phyloP scores from a whole-genome alignment of 768 basidiomycete genomes.

The Boletus pseudo-olivaceus region DNA sequence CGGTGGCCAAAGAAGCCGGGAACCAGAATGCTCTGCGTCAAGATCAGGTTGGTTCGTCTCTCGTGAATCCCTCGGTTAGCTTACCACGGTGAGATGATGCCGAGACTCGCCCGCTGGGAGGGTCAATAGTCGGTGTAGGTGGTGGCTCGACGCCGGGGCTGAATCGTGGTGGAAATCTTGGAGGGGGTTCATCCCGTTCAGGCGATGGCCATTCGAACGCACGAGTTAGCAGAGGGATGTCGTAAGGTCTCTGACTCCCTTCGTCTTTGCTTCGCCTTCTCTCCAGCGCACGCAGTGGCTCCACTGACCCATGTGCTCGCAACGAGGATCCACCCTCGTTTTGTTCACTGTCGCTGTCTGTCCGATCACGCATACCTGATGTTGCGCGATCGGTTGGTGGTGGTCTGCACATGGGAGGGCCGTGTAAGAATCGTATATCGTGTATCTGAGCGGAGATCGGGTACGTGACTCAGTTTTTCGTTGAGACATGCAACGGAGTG shows the following conservation, averaged over 20 bases:
- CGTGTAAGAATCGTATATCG: slow-evolving; percentile 20
- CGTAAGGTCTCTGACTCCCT: slow-evolving; percentile 11
- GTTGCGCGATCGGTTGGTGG: slow-evolving; percentile 15
- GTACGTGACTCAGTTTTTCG: slow-evolving; percentile 19
- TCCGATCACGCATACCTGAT: slow-evolving; percentile 27
- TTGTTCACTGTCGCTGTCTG: slow-evolving; percentile 41
- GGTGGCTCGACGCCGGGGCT: slow-evolving; percentile 11
- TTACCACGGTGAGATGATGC: slow-evolving; percentile 20
- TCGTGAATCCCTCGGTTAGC: background rate
- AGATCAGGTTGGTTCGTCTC: slow-evolving; percentile 1
- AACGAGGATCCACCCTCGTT: slow-evolving; percentile 43
- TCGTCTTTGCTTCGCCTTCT: slow-evolving; percentile 20
- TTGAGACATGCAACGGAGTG: slow-evolving; percentile 14
- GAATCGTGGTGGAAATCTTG: slow-evolving; percentile 9
- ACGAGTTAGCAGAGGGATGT: slow-evolving; percentile 16
- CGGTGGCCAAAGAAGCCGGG: slow-evolving; percentile 17
- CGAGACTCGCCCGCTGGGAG: slow-evolving; percentile 2
- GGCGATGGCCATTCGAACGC: slow-evolving; percentile 25
- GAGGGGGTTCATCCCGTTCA: slow-evolving; percentile 13
- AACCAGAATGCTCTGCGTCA: slow-evolving; percentile 18
- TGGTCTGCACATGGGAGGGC: slow-evolving; percentile 25
- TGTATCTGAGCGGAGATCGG: slow-evolving; percentile 8
- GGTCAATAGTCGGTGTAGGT: slow-evolving; percentile 14
- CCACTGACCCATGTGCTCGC: slow-evolving; percentile 15
- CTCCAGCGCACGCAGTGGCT: slow-evolving; percentile 2